A percentile compares a stretch with the other conserved stretches of the same genome.
These are phyloP conservation scores for Fusarium albidum DNA, from an alignment of 2,329 filamentous ascomycete genomes.

Conservation along the genomic window DNA sequence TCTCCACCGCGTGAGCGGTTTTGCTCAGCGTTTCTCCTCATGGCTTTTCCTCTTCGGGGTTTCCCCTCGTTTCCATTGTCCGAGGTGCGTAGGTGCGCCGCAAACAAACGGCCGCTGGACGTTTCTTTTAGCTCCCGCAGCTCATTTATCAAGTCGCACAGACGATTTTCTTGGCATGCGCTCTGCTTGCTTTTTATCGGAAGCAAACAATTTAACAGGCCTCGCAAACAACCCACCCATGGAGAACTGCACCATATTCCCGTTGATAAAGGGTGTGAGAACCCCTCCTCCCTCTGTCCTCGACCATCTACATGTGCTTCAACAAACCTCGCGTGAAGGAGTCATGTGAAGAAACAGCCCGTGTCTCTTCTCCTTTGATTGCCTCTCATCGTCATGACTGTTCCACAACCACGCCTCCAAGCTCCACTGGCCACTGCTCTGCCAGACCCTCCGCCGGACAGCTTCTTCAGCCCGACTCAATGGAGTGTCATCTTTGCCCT, in stretches of 20 bases:
- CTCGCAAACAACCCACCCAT: background rate
- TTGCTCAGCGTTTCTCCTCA: background rate
- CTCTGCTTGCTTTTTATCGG: background rate
- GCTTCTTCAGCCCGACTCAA: slow-evolving; percentile 57
- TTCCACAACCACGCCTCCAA: slow-evolving; percentile 27
- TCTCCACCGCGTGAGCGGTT: too few species aligned
- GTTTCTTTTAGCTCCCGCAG: too few species aligned
- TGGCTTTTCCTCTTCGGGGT: slow-evolving; percentile 26
- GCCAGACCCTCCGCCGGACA: slow-evolving; percentile 38
- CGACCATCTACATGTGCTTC: background rate
- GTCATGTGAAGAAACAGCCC: slow-evolving; percentile 30
- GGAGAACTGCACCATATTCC: background rate
- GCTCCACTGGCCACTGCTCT: slow-evolving; percentile 35
- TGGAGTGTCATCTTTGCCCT: slow-evolving; percentile 64
- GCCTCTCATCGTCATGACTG: slow-evolving; percentile 18
- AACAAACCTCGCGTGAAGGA: slow-evolving; percentile 19
- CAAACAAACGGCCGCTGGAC: too few species aligned
- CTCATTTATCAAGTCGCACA: slow-evolving; percentile 21
- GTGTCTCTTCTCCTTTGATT: slow-evolving; percentile 18
- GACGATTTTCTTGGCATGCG: background rate
- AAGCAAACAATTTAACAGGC: slow-evolving; percentile 9
- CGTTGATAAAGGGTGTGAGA: background rate
- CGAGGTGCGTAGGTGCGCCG: too few species aligned
- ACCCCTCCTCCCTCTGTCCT: slow-evolving; percentile 1
- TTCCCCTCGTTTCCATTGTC: slow-evolving; percentile 28